A percentile compares a stretch with the other conserved stretches of the same genome.
Evolutionary conservation across 768 basidiomycete species (phyloP).

Genomic region (Podaxis mareebaensis): DNA sequence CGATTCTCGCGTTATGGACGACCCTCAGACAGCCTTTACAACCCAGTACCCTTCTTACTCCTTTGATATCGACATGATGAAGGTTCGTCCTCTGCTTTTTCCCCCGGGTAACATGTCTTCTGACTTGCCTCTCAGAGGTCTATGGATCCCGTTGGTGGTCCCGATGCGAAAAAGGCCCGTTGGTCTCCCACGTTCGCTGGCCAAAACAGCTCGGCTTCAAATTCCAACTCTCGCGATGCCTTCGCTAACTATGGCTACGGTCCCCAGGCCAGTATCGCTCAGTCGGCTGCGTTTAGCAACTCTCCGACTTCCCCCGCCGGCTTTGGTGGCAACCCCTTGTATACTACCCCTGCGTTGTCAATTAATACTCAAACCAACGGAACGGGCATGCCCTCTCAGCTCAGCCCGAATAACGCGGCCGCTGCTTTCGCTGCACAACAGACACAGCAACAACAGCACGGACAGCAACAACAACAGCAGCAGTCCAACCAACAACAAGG

Average conservation of each 20-base stretch:
- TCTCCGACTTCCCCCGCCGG: constrained; percentile 44
- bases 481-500: constrained; percentile 35
- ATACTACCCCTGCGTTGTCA: constrained; percentile 70
- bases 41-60: constrained; percentile 68
- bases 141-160: constrained; percentile 80
- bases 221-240: constrained; percentile 50
- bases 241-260: constrained; percentile 91
- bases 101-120: neutral
- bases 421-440: constrained; percentile 50
- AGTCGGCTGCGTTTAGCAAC: constrained; percentile 48
- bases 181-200: constrained; percentile 71
- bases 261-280: constrained; percentile 65
- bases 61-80: constrained; percentile 93
- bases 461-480: constrained; percentile 45
- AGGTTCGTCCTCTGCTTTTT: constrained; percentile 46
- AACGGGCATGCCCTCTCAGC: constrained; percentile 51
- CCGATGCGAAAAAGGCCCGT: constrained; percentile 87
- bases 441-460: constrained; percentile 41
- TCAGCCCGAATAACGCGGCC: constrained; percentile 68
- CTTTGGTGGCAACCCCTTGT: constrained; percentile 62
- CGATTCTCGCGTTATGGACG: constrained; percentile 59
- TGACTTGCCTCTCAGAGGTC: constrained; percentile 57
- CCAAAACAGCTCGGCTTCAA: constrained; percentile 27
- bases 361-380: constrained; percentile 65
- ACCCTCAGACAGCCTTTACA: constrained; percentile 70